Percentiles rank a stretch among this genome's conserved stretches.
phyloP scores from a whole-genome alignment of 2,329 filamentous ascomycete genomes.

The Colletotrichum destructivum region DNA sequence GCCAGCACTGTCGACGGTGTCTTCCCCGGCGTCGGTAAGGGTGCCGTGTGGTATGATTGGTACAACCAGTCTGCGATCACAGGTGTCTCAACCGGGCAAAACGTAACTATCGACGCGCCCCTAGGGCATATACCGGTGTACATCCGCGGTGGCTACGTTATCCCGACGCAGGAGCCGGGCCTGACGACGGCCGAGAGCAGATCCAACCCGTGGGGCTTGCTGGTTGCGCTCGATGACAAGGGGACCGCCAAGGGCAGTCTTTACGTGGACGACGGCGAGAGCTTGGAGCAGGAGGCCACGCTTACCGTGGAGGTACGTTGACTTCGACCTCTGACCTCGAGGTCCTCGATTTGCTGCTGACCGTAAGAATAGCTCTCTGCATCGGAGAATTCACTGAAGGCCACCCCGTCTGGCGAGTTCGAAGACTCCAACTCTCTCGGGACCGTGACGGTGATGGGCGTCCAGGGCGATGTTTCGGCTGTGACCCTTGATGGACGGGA shows the following conservation, averaged over 20 bases:
- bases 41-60: constrained; percentile 83
- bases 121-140: constrained; percentile 76
- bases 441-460: constrained; percentile 75
- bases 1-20: constrained; percentile 75
- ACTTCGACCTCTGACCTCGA: constrained; percentile 20
- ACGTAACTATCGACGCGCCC: constrained; percentile 43
- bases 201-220: constrained; percentile 76
- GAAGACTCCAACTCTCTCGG: constrained; percentile 70
- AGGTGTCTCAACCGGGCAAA: constrained; percentile 55
- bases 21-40: constrained; percentile 70
- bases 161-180: constrained; percentile 78
- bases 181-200: constrained; percentile 77
- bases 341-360: constrained; percentile 8
- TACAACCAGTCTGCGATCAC: constrained; percentile 74
- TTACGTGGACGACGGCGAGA: constrained; percentile 84
- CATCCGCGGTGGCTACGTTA: constrained; percentile 76
- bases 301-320: constrained; percentile 65
- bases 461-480: constrained; percentile 55
- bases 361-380: constrained; percentile 56
- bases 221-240: constrained; percentile 71
- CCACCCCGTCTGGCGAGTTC: constrained; percentile 65
- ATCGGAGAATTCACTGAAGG: constrained; percentile 60
- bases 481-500: constrained; percentile 67
- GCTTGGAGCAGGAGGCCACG: constrained; percentile 62
- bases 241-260: constrained; percentile 73